Base-by-base conservation (phyloP, 306 rosid genomes). In the Quercus variabilis region DNA sequence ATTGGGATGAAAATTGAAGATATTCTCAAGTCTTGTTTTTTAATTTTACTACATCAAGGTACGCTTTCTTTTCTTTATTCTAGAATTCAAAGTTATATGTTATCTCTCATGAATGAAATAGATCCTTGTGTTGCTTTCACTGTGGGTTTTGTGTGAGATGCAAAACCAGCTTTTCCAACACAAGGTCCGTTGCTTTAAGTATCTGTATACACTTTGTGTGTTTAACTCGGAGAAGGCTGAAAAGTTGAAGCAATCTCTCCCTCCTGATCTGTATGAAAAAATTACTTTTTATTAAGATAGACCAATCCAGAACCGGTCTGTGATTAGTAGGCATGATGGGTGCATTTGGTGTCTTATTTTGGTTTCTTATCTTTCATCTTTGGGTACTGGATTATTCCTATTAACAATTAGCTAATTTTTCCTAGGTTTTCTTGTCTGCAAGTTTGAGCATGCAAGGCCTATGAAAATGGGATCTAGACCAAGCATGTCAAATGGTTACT, bases 171-270 rank as follows among this genome's bases (percentile, higher is more conserved):
- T 6, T 35, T 35, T 35, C 0, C 8, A 35, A 35, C 41, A 35
- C 77, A 87, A 84, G 72, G 90, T 87, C 33, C 70, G 85, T 4
- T 87, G 86, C 84, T 84, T 84, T 18, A 87, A 76, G 74, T 87
- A 84, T 76, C 90, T 87, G 1, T 87, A 87, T 81, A 87, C 88
- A 1, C 88, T 84, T 2, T 87, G 90, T 64, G 90, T 87, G 33
- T 79, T 81, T 31, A 88, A 87, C 76, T 3, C 74, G 0, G 86
- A 87, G 86, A 87, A 87, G 76, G 90, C 86, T 23, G 82, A 81
- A n/a, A 87, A 84, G 83, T 79, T 87, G 83, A 87, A 84, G 83
- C 88, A 87, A 30, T 84, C 90, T 69, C 90, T 87, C 77, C 86
- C 88, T 43, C 90, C 81, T 62, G 83, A 88, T 35, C 18, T 19